A percentile compares a stretch with the other conserved stretches of the same genome.
phyloP scores from a whole-genome alignment of 2,329 filamentous ascomycete species.

The Hypoxylon rubiginosum region DNA sequence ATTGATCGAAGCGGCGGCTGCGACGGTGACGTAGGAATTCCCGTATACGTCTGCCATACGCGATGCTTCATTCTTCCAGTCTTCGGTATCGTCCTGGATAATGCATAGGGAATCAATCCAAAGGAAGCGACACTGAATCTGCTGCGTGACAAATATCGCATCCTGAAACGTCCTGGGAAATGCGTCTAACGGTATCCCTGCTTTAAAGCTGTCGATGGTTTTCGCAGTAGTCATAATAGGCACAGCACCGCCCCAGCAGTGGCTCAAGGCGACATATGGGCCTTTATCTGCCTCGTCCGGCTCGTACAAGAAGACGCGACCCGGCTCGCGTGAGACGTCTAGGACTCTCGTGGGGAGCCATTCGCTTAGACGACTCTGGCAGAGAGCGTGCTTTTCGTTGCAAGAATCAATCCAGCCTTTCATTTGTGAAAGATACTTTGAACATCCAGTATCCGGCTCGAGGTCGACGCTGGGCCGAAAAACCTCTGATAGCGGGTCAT shows the following conservation, averaged over 20 bases:
- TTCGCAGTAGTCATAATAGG: conserved; percentile 28
- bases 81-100: conserved; percentile 34
- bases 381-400: conserved; percentile 30
- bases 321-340: conserved; percentile 32
- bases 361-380: conserved; percentile 22
- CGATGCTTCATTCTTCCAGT: conserved; percentile 37
- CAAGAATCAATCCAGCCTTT: conserved; percentile 37
- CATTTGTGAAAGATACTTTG: conserved; percentile 35
- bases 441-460: conserved; percentile 28
- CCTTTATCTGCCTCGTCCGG: conserved; percentile 19
- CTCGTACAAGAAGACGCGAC: conserved; percentile 33
- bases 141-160: conserved; percentile 31
- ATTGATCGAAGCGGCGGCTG: conserved; percentile 32
- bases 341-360: conserved; percentile 38
- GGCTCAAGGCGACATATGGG: conserved; percentile 36
- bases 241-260: conserved; percentile 40
- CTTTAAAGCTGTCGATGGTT: conserved; percentile 25
- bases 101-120: conserved; percentile 42
- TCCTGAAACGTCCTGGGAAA: conserved; percentile 41
- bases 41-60: conserved; percentile 41
- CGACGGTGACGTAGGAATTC: conserved; percentile 37
- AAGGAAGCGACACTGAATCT: conserved; percentile 36
- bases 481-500: conserved; percentile 26
- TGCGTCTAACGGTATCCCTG: conserved; percentile 32
- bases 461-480: conserved; percentile 36